A percentile compares a stretch with the other conserved stretches of the same genome.
These are phyloP conservation scores for Mallotus nudiflorus DNA, from an alignment of 345 rosid genomes.

Conservation along the genomic window DNA sequence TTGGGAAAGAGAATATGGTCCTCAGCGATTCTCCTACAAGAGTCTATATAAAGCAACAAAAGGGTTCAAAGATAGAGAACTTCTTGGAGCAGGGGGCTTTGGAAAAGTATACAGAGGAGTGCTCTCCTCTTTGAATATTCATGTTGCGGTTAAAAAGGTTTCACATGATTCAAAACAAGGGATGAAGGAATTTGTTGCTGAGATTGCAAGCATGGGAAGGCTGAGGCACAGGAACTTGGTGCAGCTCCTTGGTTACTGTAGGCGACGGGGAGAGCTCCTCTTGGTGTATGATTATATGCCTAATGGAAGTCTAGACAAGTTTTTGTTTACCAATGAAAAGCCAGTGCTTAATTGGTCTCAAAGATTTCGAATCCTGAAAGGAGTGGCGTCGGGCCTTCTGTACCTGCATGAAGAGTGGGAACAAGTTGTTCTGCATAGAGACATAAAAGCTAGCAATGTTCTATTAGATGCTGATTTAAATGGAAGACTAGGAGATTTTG, in stretches of 20 bases:
- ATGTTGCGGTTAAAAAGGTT: neutral
- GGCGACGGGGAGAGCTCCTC: conserved; percentile 1
- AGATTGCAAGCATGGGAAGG: conserved; percentile 4
- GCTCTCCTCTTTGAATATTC: neutral
- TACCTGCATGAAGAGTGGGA: conserved; percentile 11
- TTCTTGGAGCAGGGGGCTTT: neutral
- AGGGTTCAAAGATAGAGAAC: neutral
- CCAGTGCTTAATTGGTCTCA: neutral
- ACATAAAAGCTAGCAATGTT: neutral
- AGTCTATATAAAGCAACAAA: conserved; percentile 4
- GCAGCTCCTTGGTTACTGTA: conserved; percentile 1
- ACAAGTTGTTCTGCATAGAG: conserved; percentile 7
- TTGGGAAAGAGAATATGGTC: conserved; percentile 5
- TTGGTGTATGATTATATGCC: conserved; percentile 9
- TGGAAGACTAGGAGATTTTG: conserved; percentile 9
- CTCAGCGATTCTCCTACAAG: conserved; percentile 6
- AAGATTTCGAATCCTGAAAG: neutral
- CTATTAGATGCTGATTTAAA: neutral
- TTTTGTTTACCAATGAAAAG: neutral
- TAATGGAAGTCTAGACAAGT: conserved; percentile 9
- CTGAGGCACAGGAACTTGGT: conserved; percentile 6
- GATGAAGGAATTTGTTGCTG: conserved; percentile 3
- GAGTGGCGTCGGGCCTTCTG: conserved; percentile 4
- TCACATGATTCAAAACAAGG: conserved; percentile 8
- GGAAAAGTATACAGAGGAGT: conserved; percentile 3